Evolutionary conservation across 345 rosid genomes (phyloP).

Genomic region (Citrus mangshanensis): DNA sequence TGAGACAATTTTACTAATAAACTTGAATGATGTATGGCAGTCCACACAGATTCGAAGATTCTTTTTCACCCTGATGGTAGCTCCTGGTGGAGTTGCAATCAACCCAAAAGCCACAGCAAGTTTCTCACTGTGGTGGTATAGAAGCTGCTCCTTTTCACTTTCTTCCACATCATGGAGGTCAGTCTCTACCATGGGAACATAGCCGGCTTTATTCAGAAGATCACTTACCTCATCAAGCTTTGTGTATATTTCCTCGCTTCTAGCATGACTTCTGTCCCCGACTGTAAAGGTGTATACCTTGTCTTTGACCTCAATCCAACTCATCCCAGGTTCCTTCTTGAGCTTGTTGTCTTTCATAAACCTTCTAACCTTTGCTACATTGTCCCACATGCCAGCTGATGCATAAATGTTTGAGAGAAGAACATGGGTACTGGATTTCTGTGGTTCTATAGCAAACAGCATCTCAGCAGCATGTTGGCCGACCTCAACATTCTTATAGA

Average conservation of each 20-base stretch:
- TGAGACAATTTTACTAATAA: constrained; percentile 47
- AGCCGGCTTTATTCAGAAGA: constrained; percentile 46
- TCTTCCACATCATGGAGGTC: constrained; percentile 57
- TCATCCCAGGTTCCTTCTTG: constrained; percentile 62
- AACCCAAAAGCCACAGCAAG: constrained; percentile 67
- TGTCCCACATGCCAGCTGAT: constrained; percentile 55
- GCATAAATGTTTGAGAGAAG: constrained; percentile 61
- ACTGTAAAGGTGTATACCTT: constrained; percentile 48
- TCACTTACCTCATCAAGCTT: constrained; percentile 53
- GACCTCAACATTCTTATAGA: constrained; percentile 53
- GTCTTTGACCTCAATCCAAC: constrained; percentile 66
- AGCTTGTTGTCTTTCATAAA: constrained; percentile 51
- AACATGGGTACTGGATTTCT: constrained; percentile 50
- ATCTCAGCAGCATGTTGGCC: constrained; percentile 52
- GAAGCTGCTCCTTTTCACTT: constrained; percentile 49
- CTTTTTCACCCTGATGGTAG: constrained; percentile 65
- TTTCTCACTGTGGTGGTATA: constrained; percentile 58
- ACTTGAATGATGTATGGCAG: constrained; percentile 50
- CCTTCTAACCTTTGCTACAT: constrained; percentile 46
- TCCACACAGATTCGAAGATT: constrained; percentile 60
- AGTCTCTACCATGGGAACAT: constrained; percentile 52
- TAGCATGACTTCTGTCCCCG: constrained; percentile 55
- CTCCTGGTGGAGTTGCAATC: constrained; percentile 52
- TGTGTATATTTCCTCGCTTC: constrained; percentile 46
- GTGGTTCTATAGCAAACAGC: constrained; percentile 53